Percentiles rank a stretch among this genome's conserved stretches.
phyloP scores from a whole-genome alignment of 2,329 filamentous ascomycete species.

The Paracoccidioides brasiliensis region DNA sequence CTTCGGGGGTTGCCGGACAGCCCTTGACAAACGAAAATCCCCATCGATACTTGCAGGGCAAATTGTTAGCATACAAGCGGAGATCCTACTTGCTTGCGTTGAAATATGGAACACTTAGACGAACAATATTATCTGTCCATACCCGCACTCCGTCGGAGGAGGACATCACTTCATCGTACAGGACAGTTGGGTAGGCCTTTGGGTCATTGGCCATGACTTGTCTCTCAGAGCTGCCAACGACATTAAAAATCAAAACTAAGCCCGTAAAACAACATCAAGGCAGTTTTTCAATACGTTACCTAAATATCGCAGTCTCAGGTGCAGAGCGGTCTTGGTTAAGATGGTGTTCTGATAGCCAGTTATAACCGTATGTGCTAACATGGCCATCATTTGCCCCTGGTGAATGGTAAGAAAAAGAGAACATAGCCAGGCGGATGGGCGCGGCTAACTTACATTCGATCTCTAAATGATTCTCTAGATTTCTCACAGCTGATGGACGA shows the following conservation, averaged over 20 bases:
- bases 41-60: slow-evolving; percentile 40
- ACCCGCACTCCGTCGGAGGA: slow-evolving; percentile 43
- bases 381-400: slow-evolving; percentile 57
- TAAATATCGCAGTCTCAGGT: not conserved
- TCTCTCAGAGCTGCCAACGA: slow-evolving; percentile 7
- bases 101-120: slow-evolving; percentile 10
- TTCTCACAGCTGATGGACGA: slow-evolving; percentile 19
- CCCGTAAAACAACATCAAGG: not conserved
- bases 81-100: not conserved
- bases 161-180: slow-evolving; percentile 49
- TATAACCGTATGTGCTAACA: slow-evolving; percentile 51
- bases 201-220: slow-evolving; percentile 17
- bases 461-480: slow-evolving; percentile 28
- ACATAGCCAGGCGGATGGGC: slow-evolving; percentile 4
- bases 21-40: slow-evolving; percentile 68
- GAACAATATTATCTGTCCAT: slow-evolving; percentile 50
- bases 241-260: not conserved
- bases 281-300: not conserved
- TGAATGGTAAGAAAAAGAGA: slow-evolving; percentile 7
- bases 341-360: slow-evolving; percentile 43
- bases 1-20: slow-evolving; percentile 54
- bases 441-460: slow-evolving; percentile 37
- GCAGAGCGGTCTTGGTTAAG: not conserved
- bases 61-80: not conserved
- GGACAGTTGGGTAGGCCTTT: slow-evolving; percentile 43